Base-by-base conservation (phyloP, 2,329 filamentous ascomycete genomes). In the Fusarium austroafricanum region DNA sequence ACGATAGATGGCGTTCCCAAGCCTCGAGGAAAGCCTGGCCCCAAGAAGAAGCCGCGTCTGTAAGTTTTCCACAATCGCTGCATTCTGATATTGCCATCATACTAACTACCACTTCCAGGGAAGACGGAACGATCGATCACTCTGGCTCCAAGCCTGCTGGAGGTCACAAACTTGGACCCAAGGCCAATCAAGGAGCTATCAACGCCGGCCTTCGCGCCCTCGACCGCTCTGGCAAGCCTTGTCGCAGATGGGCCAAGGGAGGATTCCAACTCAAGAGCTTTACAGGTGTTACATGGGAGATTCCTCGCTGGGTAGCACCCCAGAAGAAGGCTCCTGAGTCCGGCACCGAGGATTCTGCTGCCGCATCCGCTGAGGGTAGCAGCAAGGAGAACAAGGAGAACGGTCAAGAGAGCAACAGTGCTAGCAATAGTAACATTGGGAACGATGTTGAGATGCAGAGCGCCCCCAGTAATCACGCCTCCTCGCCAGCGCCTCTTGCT, bases 101-200 rank as follows among this genome's bases (percentile, higher is more conserved):
- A 47, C 77, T 80, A 77, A 82, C 71, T 59, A 55, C 29, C 55
- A 51, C 35, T 59, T 50, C 52, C 61, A 90, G 88, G 68, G 88
- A 90, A 74, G 88, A 90, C 72, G 87, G 88, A 29, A 84, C 85
- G 29, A 84, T 88, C 75, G 88, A 90, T 71, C 84, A 87, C 71
- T 83, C 82, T 75, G 81, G 82, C 71, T 76, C 82, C 64, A 79
- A 84, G 72, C 80, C 83, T 44, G 81, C 82, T 8, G 84, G 85
- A 55, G 83, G 85, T 50, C 92, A 95, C 80, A 97, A 97, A 79
- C 90, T 98, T 26, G 95, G 95, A 5, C 96, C 96, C 71, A 98
- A 97, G 80, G 95, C 95, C 51, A 98, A 97, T 78, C 92, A 95
- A 75, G 96, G 96, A 68, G 95, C 95, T 61, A 99, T 99, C 85